These are phyloP conservation scores for Sphaerobolus stellatus DNA, from an alignment of 1,284 basidiomycete genomes.

Conservation along the genomic window DNA sequence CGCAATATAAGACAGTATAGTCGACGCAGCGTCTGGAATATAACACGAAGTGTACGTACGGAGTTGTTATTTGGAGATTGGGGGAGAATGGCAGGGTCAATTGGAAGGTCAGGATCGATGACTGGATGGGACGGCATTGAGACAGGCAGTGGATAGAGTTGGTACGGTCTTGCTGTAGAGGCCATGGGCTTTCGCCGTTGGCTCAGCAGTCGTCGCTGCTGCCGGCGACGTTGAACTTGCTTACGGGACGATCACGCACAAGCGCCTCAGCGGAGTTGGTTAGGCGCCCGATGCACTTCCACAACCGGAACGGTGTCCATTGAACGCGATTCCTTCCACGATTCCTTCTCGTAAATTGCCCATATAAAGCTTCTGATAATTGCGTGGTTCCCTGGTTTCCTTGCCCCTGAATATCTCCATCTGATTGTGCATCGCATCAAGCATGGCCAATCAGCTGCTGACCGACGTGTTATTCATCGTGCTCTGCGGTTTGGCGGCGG, in stretches of 20 bases:
- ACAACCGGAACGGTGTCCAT: no score
- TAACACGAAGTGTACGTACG: conserved; percentile 4
- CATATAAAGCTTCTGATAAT: neutral
- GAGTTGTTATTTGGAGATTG: neutral
- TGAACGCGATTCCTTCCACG: neutral
- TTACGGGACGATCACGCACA: conserved; percentile 2
- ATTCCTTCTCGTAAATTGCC: neutral
- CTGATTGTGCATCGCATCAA: no score
- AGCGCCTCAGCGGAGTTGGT: conserved; percentile 13
- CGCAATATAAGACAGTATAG: neutral
- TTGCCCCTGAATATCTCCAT: no score
- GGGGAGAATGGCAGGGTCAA: conserved; percentile 13
- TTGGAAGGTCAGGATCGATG: conserved; percentile 9
- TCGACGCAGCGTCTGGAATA: neutral
- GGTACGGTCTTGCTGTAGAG: neutral
- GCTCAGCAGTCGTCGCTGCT: conserved; percentile 2
- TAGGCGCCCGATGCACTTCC: neutral
- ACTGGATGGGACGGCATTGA: conserved; percentile 2
- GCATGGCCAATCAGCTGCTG: neutral
- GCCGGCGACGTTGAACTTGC: conserved; percentile 6
- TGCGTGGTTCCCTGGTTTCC: neutral
- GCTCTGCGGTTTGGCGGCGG: neutral
- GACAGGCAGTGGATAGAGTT: neutral
- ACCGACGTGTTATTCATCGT: neutral
- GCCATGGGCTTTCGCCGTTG: conserved; percentile 1